phyloP scores from a whole-genome alignment of 169 alveolate genomes.

The Cryptosporidium xiaoi region DNA sequence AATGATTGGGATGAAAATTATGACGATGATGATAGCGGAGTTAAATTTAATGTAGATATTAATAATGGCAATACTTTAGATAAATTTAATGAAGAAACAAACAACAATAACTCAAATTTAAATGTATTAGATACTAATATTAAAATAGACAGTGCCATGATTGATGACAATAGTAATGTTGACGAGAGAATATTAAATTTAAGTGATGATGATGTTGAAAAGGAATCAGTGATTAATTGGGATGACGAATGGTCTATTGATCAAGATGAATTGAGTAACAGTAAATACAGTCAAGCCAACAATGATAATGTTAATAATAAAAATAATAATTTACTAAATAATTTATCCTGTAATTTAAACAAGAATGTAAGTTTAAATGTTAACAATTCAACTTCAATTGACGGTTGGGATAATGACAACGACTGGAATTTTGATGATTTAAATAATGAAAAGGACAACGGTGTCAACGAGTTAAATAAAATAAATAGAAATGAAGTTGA shows the following conservation, averaged over 20 bases:
- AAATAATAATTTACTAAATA: background rate
- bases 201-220: background rate
- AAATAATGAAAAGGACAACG: background rate
- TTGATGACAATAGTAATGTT: slow-evolving; percentile 3
- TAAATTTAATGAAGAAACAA: background rate
- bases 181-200: background rate
- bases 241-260: slow-evolving; percentile 34
- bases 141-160: background rate
- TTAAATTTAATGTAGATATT: too few species aligned
- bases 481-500: background rate
- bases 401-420: slow-evolving; percentile 16
- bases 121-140: slow-evolving; percentile 5
- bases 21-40: too few species aligned
- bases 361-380: background rate
- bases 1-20: too few species aligned
- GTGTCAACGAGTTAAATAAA: background rate
- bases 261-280: background rate
- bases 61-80: background rate
- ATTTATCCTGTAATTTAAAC: background rate
- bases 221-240: slow-evolving; percentile 3
- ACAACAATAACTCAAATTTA: background rate
- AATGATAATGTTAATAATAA: background rate
- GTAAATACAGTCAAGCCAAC: background rate
- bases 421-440: slow-evolving; percentile 9
- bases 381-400: background rate